These are phyloP conservation scores for Candida endomychidarum DNA, from an alignment of 805 yeast genomes.

Conservation along the genomic window DNA sequence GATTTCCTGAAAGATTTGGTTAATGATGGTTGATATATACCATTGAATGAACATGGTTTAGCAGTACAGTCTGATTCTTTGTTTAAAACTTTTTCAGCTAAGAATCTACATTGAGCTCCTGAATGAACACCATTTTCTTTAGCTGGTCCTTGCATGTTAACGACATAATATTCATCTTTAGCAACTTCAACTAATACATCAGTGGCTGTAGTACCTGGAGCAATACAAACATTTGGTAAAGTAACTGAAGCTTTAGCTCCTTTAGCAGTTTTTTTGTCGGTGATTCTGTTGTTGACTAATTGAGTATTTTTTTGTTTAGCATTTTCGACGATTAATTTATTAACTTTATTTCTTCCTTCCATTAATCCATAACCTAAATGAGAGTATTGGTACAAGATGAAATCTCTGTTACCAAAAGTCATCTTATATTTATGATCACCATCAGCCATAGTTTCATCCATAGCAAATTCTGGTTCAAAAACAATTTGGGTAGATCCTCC, in stretches of 20 bases:
- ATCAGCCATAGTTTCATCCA: conserved; percentile 63
- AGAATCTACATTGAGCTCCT: conserved; percentile 80
- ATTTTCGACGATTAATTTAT: conserved; percentile 58
- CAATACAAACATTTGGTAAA: conserved; percentile 79
- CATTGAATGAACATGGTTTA: conserved; percentile 93
- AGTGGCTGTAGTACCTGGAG: conserved; percentile 68
- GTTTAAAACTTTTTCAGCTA: conserved; percentile 80
- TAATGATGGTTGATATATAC: conserved; percentile 94
- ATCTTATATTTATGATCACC: conserved; percentile 88
- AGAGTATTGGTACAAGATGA: conserved; percentile 85
- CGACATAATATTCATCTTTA: conserved; percentile 44
- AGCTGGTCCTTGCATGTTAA: conserved; percentile 64
- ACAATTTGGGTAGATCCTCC: conserved; percentile 99
- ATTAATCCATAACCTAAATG: conserved; percentile 95
- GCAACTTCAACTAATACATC: conserved; percentile 60
- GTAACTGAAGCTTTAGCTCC: conserved; percentile 42
- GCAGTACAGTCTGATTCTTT: conserved; percentile 75
- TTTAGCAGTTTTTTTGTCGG: conserved; percentile 26
- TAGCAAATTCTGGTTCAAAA: conserved; percentile 81
- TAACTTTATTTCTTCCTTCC: conserved; percentile 87
- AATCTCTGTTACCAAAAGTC: conserved; percentile 77
- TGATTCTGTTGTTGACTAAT: conserved; percentile 21
- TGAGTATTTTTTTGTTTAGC: conserved; percentile 34
- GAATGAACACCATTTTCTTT: conserved; percentile 32
- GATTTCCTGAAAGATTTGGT: conserved; percentile 68